These are phyloP conservation scores for Monascus purpureus DNA, from an alignment of 495 filamentous ascomycete genomes.

Conservation along the genomic window DNA sequence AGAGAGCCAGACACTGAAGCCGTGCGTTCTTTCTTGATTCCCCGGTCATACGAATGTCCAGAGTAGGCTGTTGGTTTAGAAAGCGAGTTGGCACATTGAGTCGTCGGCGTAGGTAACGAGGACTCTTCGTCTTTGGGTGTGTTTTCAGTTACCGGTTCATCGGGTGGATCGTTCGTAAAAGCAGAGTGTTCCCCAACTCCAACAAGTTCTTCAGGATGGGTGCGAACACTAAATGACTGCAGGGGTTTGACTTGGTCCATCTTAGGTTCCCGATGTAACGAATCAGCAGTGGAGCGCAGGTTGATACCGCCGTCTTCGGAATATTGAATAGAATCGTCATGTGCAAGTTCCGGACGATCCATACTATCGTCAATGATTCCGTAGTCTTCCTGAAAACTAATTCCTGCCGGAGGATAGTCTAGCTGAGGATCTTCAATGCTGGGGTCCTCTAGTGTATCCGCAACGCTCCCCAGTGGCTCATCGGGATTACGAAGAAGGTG, in stretches of 20 bases:
- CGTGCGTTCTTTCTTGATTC: slow-evolving; percentile 3
- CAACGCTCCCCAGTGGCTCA: neutral
- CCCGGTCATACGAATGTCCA: slow-evolving; percentile 4
- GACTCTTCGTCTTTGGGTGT: too few relatives aligned
- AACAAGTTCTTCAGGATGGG: slow-evolving; percentile 7
- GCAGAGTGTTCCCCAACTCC: slow-evolving; percentile 11
- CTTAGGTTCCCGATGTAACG: slow-evolving; percentile 3
- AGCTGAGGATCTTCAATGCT: neutral
- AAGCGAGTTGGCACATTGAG: neutral
- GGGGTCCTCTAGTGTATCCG: neutral
- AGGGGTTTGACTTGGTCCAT: slow-evolving; percentile 1
- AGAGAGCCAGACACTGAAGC: slow-evolving; percentile 7
- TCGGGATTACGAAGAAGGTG: neutral
- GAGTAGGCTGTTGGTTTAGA: slow-evolving; percentile 4
- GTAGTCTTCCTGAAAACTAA: neutral
- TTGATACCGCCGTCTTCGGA: slow-evolving; percentile 7
- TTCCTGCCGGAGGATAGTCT: neutral
- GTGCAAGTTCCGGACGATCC: neutral
- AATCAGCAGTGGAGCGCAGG: slow-evolving; percentile 7
- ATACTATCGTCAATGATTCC: neutral
- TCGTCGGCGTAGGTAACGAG: slow-evolving; percentile 6
- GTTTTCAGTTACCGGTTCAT: too few relatives aligned
- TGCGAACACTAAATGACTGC: slow-evolving; percentile 2
- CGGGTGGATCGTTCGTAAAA: slow-evolving; percentile 4
- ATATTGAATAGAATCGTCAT: neutral